phyloP scores from a whole-genome alignment of 176 grass and related monocot genomes.

The Eremochloa ophiuroides region DNA sequence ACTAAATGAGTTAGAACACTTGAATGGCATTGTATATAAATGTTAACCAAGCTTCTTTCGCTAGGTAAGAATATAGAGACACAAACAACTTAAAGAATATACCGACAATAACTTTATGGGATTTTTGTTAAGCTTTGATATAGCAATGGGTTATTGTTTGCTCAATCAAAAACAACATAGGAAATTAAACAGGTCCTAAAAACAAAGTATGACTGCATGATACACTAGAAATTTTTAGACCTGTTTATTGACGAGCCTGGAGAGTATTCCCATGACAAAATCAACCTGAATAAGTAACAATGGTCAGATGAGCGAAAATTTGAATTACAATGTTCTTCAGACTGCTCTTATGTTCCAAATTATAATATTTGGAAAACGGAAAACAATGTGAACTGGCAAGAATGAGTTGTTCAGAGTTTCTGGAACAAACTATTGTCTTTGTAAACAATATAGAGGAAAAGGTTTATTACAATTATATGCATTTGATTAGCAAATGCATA shows the following conservation, averaged over 20 bases:
- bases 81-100: constrained; percentile 13
- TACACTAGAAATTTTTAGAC: constrained; percentile 24
- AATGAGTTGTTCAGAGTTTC: constrained; percentile 1
- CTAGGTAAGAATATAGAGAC: background rate
- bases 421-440: background rate
- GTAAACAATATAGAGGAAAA: constrained; percentile 7
- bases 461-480: background rate
- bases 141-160: background rate
- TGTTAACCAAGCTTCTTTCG: background rate
- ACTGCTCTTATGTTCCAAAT: background rate
- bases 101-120: background rate
- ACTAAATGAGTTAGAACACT: background rate
- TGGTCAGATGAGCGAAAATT: constrained; percentile 25
- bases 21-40: background rate
- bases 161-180: background rate
- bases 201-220: constrained; percentile 6
- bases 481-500: background rate
- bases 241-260: constrained; percentile 86
- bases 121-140: background rate
- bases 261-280: constrained; percentile 98
- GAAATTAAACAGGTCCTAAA: background rate
- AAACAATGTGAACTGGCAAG: background rate
- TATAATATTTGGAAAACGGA: background rate
- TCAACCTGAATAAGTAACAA: constrained; percentile 76
- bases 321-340: background rate